Evolutionary conservation across 768 basidiomycete species (phyloP).

Genomic region (Pisolithus albus): DNA sequence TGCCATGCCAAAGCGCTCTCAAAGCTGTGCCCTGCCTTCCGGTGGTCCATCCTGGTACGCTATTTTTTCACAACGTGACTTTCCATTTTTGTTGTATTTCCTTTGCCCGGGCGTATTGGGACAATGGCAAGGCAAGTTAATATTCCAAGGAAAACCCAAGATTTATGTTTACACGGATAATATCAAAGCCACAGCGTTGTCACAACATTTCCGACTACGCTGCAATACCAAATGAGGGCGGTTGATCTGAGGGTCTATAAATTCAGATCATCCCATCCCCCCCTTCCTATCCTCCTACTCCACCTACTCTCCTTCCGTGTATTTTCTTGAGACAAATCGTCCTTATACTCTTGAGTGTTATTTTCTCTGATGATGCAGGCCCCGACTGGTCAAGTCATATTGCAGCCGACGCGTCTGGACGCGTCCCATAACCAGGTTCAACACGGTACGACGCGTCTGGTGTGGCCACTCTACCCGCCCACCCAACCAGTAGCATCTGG

Average conservation of each 20-base stretch:
- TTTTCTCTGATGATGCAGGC: not conserved
- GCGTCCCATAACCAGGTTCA: not conserved
- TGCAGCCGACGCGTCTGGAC: not conserved
- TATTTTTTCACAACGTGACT: not conserved
- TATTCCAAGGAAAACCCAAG: not conserved
- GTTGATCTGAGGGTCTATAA: not conserved
- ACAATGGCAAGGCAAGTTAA: not conserved
- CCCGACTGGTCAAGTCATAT: too few species aligned
- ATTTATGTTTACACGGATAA: not conserved
- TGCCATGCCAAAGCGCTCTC: slow-evolving; percentile 5
- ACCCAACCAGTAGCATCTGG: not conserved
- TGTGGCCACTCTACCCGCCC: not conserved
- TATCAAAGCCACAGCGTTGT: not conserved
- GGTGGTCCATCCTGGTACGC: not conserved
- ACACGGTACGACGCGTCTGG: not conserved
- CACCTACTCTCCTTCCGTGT: not conserved
- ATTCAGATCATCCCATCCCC: not conserved
- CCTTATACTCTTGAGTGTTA: not conserved
- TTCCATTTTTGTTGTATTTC: not conserved
- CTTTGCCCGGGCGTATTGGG: not conserved
- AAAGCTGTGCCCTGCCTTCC: slow-evolving; percentile 1
- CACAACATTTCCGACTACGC: not conserved
- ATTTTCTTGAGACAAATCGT: not conserved
- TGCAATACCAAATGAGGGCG: not conserved
- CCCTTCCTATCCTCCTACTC: not conserved